phyloP scores from a whole-genome alignment of 2,329 filamentous ascomycete species.

The Lomentospora prolificans region DNA sequence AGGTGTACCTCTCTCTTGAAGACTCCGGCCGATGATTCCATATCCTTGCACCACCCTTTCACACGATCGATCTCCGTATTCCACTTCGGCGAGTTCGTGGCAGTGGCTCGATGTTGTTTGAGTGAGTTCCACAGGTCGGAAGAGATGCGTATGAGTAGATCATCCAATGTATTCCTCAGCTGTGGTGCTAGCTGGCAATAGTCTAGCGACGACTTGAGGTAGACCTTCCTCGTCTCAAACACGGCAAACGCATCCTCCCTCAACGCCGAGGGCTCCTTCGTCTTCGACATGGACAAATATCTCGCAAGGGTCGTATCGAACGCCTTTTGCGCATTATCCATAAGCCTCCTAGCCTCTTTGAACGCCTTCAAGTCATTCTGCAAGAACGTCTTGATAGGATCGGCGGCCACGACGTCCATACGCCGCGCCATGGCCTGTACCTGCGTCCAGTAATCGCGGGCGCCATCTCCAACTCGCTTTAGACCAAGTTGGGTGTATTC shows the following conservation, averaged over 20 bases:
- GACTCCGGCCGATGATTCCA: slow-evolving; percentile 77
- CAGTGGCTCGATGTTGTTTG: slow-evolving; percentile 58
- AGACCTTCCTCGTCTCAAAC: slow-evolving; percentile 83
- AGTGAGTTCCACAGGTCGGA: slow-evolving; percentile 85
- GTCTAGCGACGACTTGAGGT: slow-evolving; percentile 87
- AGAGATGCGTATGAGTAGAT: slow-evolving; percentile 74
- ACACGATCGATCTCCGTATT: slow-evolving; percentile 81
- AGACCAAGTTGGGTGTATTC: slow-evolving; percentile 88
- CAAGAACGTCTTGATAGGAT: slow-evolving; percentile 74
- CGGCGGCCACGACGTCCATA: slow-evolving; percentile 66
- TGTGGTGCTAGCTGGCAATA: slow-evolving; percentile 85
- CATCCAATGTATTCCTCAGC: slow-evolving; percentile 73
- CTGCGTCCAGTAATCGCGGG: slow-evolving; percentile 78
- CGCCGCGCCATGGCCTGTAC: slow-evolving; percentile 65
- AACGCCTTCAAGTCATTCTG: slow-evolving; percentile 71
- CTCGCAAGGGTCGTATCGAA: slow-evolving; percentile 76
- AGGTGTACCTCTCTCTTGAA: slow-evolving; percentile 75
- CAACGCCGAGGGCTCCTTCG: slow-evolving; percentile 84
- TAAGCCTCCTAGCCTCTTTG: slow-evolving; percentile 67
- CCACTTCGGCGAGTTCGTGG: slow-evolving; percentile 55
- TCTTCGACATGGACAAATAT: slow-evolving; percentile 78
- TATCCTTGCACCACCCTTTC: slow-evolving; percentile 84
- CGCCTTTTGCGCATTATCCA: slow-evolving; percentile 73
- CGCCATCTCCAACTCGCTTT: slow-evolving; percentile 73
- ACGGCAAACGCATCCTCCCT: slow-evolving; percentile 93